Evolutionary conservation across 2,329 filamentous ascomycete genomes (phyloP), one percentile per base, ranked within the genome.

Genomic region (Cladosporium sp.): DNA sequence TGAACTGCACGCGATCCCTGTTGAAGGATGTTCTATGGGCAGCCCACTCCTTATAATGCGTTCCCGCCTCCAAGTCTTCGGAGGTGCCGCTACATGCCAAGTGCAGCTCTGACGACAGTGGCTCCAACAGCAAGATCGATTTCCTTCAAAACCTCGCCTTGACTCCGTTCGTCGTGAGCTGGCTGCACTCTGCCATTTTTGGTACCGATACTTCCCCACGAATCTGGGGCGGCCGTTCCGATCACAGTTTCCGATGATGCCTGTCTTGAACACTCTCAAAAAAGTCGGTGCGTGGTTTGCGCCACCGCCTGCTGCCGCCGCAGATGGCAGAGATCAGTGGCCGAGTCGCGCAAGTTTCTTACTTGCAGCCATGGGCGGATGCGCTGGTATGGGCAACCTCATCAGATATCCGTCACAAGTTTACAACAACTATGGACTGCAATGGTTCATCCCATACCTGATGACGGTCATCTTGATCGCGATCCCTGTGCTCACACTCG

Each of bases 371-470:
- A 84, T 84, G 81, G 81, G 82, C 43, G 82, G 82, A 52, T 82
- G 80, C 63, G 81, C 80, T 1, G 82, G 49, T 25, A 81, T 83
- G 72, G 82, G 82, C 28, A 84, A 84, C 65, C 73, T 84, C 22
- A 74, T 84, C 19, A 76, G 82, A 28, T 84, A 84, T 60, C 82
- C 82, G 2, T 84, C 81, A 0, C 79, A 82, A 39, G 77, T 84
- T 2, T 85, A 82, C 76, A 84, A 84, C 72, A 84, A 84, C 67
- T 76, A 82, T 58, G 82, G 82, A 2, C 72, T 84, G 5, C 82
- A 84, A 64, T 85, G 82, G 82, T 85, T 83, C 67, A 78, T 84
- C 17, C 82, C 82, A 0, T 85, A 84, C 61, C 66, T 84, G 4
- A 71, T 84, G 58, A 79, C 80, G 5, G 75, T 84, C 15, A 80